Conservation (phyloP, 805 yeast species). For the Lipomyces lipofer region DNA sequence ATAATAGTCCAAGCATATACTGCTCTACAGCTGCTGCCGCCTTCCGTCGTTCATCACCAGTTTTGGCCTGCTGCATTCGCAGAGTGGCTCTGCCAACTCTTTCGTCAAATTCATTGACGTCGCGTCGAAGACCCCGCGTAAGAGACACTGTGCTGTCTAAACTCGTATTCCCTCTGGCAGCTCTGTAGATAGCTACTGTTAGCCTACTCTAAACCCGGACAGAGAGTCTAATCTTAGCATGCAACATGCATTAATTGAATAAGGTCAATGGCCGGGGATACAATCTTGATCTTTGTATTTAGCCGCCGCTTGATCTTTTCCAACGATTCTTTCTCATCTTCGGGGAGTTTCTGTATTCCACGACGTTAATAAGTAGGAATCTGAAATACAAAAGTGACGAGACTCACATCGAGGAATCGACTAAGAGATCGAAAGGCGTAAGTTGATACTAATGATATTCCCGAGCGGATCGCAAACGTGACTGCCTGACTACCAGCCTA, state of each 20-base stretch:
- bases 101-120: conserved; percentile 58
- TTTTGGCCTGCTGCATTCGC: conserved; percentile 33
- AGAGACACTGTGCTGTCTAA: conserved; percentile 56
- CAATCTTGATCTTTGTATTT: conserved; percentile 58
- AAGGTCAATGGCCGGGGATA: conserved; percentile 67
- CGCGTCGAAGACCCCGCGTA: conserved; percentile 55
- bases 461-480: conserved; percentile 76
- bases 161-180: conserved; percentile 62
- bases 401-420: conserved; percentile 48
- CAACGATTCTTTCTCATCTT: conserved; percentile 50
- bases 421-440: conserved; percentile 69
- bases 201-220: too few species aligned
- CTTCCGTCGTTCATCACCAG: conserved; percentile 36
- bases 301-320: conserved; percentile 48
- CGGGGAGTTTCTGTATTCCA: conserved; percentile 46
- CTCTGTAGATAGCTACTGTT: too few species aligned
- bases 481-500: conserved; percentile 76
- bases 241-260: conserved; percentile 50
- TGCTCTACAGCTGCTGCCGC: conserved; percentile 51
- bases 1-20: conserved; percentile 51
- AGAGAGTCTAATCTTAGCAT: neutral
- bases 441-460: conserved; percentile 70
- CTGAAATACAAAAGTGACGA: too few species aligned
- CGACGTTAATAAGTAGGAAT: neutral
- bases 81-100: conserved; percentile 47